phyloP scores from a whole-genome alignment of 2,329 filamentous ascomycete genomes.

The Cadophora sp. region DNA sequence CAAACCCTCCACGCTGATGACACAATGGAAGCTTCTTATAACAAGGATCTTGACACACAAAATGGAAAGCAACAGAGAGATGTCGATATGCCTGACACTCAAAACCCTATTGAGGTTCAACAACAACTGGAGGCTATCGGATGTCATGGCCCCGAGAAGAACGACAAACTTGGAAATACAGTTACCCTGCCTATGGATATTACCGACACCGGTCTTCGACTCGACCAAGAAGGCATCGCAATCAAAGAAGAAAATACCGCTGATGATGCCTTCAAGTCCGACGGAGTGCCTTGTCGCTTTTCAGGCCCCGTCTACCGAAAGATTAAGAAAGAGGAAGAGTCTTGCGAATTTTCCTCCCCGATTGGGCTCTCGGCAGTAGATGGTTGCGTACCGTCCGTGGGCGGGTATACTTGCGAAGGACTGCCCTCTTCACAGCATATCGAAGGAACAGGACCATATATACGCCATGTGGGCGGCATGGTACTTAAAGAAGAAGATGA shows the following conservation, averaged over 20 bases:
- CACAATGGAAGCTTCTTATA: too few relatives aligned
- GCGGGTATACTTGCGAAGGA: not conserved
- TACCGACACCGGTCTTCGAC: not conserved
- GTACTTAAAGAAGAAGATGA: not conserved
- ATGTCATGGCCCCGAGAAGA: not conserved
- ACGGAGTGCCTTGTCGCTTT: not conserved
- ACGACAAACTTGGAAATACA: not conserved
- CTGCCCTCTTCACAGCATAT: not conserved
- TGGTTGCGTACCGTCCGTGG: not conserved
- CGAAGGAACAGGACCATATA: not conserved
- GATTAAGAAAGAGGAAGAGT: not conserved
- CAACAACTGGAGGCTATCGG: not conserved
- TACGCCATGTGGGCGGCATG: too few relatives aligned
- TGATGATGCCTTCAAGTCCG: not conserved
- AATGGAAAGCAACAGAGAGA: too few relatives aligned
- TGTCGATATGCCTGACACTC: too few relatives aligned
- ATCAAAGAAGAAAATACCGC: not conserved
- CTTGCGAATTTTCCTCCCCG: not conserved
- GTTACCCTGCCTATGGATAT: not conserved
- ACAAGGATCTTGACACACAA: too few relatives aligned
- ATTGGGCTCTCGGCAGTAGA: not conserved
- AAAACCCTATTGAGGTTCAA: not conserved
- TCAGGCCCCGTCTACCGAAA: not conserved
- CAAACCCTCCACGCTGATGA: too few relatives aligned
- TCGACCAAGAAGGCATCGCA: not conserved